Percentiles rank a stretch among this genome's conserved stretches.
phyloP scores from a whole-genome alignment of 176 grass and related monocot genomes.

The Guadua angustifolia region DNA sequence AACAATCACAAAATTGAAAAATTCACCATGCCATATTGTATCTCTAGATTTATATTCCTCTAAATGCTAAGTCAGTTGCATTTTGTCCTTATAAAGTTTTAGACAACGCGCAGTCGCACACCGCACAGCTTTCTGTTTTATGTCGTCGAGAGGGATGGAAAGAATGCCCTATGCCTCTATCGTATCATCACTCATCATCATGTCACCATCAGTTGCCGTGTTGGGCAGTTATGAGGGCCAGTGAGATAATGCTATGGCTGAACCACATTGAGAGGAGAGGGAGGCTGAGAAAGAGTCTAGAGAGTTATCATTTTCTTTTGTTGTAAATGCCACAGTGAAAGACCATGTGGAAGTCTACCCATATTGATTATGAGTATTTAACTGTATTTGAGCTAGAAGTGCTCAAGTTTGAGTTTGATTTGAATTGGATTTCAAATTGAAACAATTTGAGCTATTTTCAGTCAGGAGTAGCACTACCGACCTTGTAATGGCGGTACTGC shows the following conservation, averaged over 20 bases:
- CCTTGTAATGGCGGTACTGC: too few relatives aligned
- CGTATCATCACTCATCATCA: neutral
- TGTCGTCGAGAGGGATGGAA: neutral
- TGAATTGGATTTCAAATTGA: too few relatives aligned
- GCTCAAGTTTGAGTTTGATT: too few relatives aligned
- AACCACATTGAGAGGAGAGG: neutral
- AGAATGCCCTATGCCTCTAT: neutral
- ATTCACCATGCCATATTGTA: neutral
- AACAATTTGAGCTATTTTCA: too few relatives aligned
- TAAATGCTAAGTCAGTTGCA: slow-evolving; percentile 2
- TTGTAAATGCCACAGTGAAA: neutral
- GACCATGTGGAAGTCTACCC: too few relatives aligned
- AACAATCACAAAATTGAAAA: neutral
- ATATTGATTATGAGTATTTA: too few relatives aligned
- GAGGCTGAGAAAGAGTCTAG: neutral
- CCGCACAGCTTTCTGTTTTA: slow-evolving; percentile 15
- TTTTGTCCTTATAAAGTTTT: slow-evolving; percentile 3
- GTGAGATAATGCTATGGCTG: neutral
- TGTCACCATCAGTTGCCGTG: slow-evolving; percentile 1
- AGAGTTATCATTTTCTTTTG: neutral
- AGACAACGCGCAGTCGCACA: neutral
- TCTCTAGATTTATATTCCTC: neutral
- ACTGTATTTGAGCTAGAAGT: too few relatives aligned
- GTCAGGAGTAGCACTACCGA: too few relatives aligned
- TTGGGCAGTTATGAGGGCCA: neutral